A percentile compares a stretch with the other conserved stretches of the same genome.
Evolutionary conservation across 129 eudicot species (phyloP).

Genomic region (Escallonia rubra): DNA sequence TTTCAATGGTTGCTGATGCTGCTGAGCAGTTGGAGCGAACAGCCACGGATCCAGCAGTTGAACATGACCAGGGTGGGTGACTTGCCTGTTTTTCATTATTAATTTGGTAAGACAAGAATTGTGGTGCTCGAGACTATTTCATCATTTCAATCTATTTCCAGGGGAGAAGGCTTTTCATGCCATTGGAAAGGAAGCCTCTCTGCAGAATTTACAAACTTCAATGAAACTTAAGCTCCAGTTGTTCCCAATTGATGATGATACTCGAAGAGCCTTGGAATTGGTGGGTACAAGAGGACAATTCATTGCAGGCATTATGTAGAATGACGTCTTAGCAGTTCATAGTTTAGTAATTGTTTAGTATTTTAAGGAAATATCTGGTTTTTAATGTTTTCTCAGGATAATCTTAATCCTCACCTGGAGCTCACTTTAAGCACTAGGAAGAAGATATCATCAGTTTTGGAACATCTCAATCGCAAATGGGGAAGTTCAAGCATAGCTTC

Average conservation of each 20-base stretch:
- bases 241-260: conserved; percentile 75
- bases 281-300: conserved; percentile 23
- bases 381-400: conserved; percentile 37
- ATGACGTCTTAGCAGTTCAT: neutral
- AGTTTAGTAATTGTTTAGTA: neutral
- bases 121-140: neutral
- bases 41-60: conserved; percentile 41
- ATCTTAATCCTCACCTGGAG: conserved; percentile 73
- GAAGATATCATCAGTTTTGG: conserved; percentile 79
- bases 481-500: conserved; percentile 55
- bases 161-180: conserved; percentile 32
- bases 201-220: conserved; percentile 34
- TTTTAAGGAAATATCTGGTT: neutral
- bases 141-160: conserved; percentile 14
- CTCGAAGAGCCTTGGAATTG: conserved; percentile 79
- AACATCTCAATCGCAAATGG: conserved; percentile 87
- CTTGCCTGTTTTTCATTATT: conserved; percentile 5
- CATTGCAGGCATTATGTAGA: neutral
- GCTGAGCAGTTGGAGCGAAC: conserved; percentile 89
- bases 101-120: neutral
- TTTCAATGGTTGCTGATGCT: conserved; percentile 95
- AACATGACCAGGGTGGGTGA: conserved; percentile 34
- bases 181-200: conserved; percentile 26
- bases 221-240: conserved; percentile 81
- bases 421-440: conserved; percentile 75